Evolutionary conservation across 345 rosid genomes (phyloP).

Genomic region (Aegle marmelos): DNA sequence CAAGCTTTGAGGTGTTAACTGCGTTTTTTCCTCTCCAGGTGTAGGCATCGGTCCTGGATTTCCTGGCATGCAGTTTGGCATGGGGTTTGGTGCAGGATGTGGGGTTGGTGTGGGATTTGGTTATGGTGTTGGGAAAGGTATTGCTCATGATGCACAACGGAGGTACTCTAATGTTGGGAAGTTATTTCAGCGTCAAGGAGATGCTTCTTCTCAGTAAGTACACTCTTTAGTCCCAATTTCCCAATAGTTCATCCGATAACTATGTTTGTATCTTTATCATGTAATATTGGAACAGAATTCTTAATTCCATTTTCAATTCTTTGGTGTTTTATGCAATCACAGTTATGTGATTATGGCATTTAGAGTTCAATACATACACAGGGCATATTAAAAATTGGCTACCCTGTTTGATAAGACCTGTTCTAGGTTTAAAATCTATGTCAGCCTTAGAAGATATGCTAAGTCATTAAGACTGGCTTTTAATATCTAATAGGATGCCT

Average conservation of each 20-base stretch:
- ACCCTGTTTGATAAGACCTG: background rate
- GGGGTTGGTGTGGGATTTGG: slow-evolving; percentile 90
- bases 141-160: slow-evolving; percentile 52
- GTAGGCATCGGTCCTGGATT: slow-evolving; percentile 80
- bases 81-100: slow-evolving; percentile 83
- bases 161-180: slow-evolving; percentile 54
- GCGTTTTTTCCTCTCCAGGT: slow-evolving; percentile 35
- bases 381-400: background rate
- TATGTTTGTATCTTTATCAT: background rate
- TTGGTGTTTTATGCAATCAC: background rate
- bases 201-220: slow-evolving; percentile 49
- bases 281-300: background rate
- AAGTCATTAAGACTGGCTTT: background rate
- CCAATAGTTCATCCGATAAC: background rate
- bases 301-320: background rate
- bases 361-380: background rate
- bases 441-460: background rate
- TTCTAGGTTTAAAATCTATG: background rate
- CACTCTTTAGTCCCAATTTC: background rate
- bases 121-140: slow-evolving; percentile 75
- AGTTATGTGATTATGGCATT: too few species aligned
- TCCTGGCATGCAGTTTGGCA: slow-evolving; percentile 77
- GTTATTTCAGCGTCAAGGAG: slow-evolving; percentile 23
- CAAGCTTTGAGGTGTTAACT: background rate
- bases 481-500: background rate